These are phyloP conservation scores for Tolypocladium album DNA, from an alignment of 2,329 filamentous ascomycete species.

Conservation along the genomic window DNA sequence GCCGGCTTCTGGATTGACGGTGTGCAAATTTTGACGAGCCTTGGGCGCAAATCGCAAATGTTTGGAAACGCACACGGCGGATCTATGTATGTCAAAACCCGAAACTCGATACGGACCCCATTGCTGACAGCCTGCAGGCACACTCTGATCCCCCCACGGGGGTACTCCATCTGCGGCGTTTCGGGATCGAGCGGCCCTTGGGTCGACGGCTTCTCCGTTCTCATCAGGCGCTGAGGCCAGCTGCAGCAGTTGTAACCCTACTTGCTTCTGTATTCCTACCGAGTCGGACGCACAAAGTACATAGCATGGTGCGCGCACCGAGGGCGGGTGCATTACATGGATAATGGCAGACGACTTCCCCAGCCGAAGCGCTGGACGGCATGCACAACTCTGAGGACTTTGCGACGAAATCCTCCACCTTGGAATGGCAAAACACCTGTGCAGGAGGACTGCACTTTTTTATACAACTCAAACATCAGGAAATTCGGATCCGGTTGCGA, in stretches of 20 bases:
- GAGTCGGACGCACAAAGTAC: background rate
- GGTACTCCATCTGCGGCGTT: constrained; percentile 80
- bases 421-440: background rate
- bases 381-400: background rate
- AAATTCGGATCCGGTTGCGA: constrained; percentile 1
- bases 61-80: constrained; percentile 77
- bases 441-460: background rate
- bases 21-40: constrained; percentile 78
- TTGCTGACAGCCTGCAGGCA: constrained; percentile 44
- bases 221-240: constrained; percentile 35
- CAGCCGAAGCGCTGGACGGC: background rate
- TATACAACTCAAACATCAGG: background rate
- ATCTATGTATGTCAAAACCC: constrained; percentile 55
- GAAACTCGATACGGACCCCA: background rate
- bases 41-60: constrained; percentile 74
- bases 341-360: background rate
- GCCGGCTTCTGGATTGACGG: constrained; percentile 79
- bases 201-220: constrained; percentile 77
- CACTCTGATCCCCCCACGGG: constrained; percentile 78
- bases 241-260: background rate
- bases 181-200: constrained; percentile 71
- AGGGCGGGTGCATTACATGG: background rate
- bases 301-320: background rate
- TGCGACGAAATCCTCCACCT: background rate
- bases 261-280: background rate